Base-by-base conservation (phyloP, 164 flowering plant genomes). In the Tinospora cordifolia region DNA sequence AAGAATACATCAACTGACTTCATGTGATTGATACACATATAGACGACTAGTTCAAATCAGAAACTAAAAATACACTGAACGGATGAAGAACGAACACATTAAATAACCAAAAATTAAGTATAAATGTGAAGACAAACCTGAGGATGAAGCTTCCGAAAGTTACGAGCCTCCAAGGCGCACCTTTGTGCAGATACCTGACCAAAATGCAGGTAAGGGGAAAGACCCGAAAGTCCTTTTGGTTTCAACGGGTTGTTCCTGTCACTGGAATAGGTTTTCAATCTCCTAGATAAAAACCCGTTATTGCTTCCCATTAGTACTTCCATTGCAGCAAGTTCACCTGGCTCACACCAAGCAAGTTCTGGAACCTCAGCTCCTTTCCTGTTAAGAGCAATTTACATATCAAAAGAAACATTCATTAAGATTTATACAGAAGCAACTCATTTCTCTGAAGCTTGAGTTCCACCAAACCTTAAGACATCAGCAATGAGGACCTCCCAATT, bases 151-250 rank as follows among this genome's bases (percentile, higher is more conserved):
- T 82, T 87, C 59, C 88, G 80, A 38, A 81, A 74, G 15, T 54
- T 84, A 8, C 78, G 87, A 14, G 97, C 99, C 82, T 88, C 97
- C 71, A 92, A 68, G 65, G 97, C 99, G 83, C 99, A 92, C 24
- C 91, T 75, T 70, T 94, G 99, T 0, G 97, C 87, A 51, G 97
- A 88, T 78, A 94, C 87, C 78, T 90, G 90, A 65, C 99, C 99
- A 82, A 94, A 92, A 80, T 94, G 99, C 78, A 94, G 76, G 76
- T 94, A 94, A n/a, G 99, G 99, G 36, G 97, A 94, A 34, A 92
- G 88, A 57, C 97, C 91, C 41, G 97, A 94, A 10, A 94, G 92
- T 0, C 82, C 92, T 77, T 74, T 83, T 9, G 90, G 90, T 72
- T 89, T 94, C 57, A 87, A 49, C 4, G 99, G 99, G 78, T 88